A percentile compares a stretch with the other conserved stretches of the same genome.
phyloP scores from a whole-genome alignment of 805 yeast genomes.

The Blastobotrys mokoenaii region DNA sequence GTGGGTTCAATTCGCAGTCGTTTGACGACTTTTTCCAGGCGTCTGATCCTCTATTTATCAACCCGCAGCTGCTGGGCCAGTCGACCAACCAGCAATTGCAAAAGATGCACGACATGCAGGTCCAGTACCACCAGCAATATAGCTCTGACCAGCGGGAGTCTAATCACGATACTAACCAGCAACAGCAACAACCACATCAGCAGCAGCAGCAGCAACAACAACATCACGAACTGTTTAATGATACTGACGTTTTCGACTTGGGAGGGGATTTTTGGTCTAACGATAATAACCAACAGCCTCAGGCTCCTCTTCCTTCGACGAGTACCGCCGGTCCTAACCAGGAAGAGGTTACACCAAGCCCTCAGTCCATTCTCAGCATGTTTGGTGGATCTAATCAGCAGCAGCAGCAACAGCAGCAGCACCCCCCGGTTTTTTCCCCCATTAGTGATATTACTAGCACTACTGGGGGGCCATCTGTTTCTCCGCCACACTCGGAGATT shows the following conservation, averaged over 20 bases:
- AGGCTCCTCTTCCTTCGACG: too few relatives aligned
- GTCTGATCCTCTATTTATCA: slow-evolving; percentile 20
- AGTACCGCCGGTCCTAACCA: too few relatives aligned
- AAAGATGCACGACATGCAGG: not conserved
- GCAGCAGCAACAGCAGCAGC: too few relatives aligned
- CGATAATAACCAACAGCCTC: slow-evolving; percentile 1
- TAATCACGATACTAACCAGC: too few relatives aligned
- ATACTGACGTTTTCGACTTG: not conserved
- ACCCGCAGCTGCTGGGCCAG: slow-evolving; percentile 17
- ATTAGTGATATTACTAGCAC: too few relatives aligned
- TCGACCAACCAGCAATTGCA: too few relatives aligned
- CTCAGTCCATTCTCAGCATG: too few relatives aligned
- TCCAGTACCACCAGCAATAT: not conserved
- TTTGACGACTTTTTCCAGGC: slow-evolving; percentile 47
- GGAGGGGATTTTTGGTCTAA: not conserved
- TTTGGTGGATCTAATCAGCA: too few relatives aligned
- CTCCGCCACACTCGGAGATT: too few relatives aligned
- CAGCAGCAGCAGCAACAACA: not conserved
- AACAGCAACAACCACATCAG: not conserved
- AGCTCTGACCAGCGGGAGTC: not conserved
- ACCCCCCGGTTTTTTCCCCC: too few relatives aligned
- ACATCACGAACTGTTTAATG: not conserved
- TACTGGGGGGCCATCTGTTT: too few relatives aligned
- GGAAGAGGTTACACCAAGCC: too few relatives aligned
- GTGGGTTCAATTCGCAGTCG: slow-evolving; percentile 22